These are phyloP conservation scores for Anthostomella pinea DNA, from an alignment of 2,329 filamentous ascomycete species.

Conservation along the genomic window DNA sequence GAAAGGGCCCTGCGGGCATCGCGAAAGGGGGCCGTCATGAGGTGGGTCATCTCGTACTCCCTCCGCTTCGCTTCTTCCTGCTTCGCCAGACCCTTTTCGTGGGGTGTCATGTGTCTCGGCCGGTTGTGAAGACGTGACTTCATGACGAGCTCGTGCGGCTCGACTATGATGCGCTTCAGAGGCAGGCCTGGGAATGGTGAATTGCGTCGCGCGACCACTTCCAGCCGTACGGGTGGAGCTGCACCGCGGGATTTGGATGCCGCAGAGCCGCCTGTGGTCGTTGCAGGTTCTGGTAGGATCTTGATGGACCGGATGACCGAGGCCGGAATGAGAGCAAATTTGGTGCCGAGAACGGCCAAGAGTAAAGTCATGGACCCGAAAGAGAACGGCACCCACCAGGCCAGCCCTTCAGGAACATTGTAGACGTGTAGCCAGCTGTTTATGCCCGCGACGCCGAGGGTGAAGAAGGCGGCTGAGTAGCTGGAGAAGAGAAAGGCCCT, in stretches of 20 bases:
- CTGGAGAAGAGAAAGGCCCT: constrained; percentile 60
- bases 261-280: constrained; percentile 4
- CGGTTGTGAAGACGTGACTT: constrained; percentile 35
- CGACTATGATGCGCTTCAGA: constrained; percentile 40
- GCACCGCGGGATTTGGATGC: constrained; percentile 13
- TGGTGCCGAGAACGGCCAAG: constrained; percentile 59
- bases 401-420: constrained; percentile 48
- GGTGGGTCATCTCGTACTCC: constrained; percentile 53
- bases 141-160: constrained; percentile 36
- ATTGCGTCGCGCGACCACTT: constrained; percentile 50
- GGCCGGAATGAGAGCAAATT: constrained; percentile 56
- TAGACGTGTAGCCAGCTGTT: constrained; percentile 50
- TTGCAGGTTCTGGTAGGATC: constrained; percentile 36
- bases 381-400: constrained; percentile 54
- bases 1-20: constrained; percentile 42
- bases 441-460: constrained; percentile 48
- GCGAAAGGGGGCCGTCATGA: constrained; percentile 57
- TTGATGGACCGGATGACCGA: constrained; percentile 58
- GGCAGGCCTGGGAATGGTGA: constrained; percentile 43
- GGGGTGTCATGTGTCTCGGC: constrained; percentile 11
- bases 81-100: constrained; percentile 29
- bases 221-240: constrained; percentile 42
- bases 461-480: constrained; percentile 54
- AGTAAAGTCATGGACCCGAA: constrained; percentile 58
- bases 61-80: constrained; percentile 36